These are phyloP conservation scores for Trichophyton equinum DNA, from an alignment of 2,329 filamentous ascomycete genomes.

Conservation along the genomic window DNA sequence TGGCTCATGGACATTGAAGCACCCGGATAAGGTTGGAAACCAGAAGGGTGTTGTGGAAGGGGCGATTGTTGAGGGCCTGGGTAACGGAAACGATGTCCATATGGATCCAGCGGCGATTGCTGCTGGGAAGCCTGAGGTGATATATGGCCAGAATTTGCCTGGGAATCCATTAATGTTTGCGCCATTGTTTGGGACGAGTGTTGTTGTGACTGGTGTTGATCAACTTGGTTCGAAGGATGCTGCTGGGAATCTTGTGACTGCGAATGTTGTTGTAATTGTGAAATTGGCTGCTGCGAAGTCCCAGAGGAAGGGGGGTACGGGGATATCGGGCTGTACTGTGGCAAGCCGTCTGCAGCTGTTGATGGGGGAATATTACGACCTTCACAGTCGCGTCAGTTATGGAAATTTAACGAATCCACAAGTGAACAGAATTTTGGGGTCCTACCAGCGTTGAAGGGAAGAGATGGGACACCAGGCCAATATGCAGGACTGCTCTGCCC, in stretches of 20 bases:
- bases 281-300: conserved; percentile 26
- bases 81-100: conserved; percentile 39
- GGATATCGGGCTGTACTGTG: conserved; percentile 54
- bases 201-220: conserved; percentile 17
- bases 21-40: conserved; percentile 26
- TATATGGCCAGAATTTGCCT: conserved; percentile 24
- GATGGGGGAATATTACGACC: conserved; percentile 44
- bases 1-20: conserved; percentile 24
- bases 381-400: conserved; percentile 38
- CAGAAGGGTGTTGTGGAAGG: conserved; percentile 35
- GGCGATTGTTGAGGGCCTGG: conserved; percentile 34
- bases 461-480: conserved; percentile 51
- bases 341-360: conserved; percentile 48
- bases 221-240: conserved; percentile 13
- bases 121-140: conserved; percentile 37
- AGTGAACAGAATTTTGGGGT: conserved; percentile 33
- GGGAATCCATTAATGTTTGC: conserved; percentile 37
- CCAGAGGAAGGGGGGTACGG: conserved; percentile 49
- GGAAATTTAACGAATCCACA: conserved; percentile 41
- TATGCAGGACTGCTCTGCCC: conserved; percentile 35
- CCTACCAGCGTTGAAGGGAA: conserved; percentile 39
- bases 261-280: conserved; percentile 20
- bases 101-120: conserved; percentile 48
- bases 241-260: conserved; percentile 17
- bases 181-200: conserved; percentile 31